Evolutionary conservation across 352 stramenopile genomes (phyloP), one percentile per base, ranked within the genome.

Genomic region (Pythium phragmitis): DNA sequence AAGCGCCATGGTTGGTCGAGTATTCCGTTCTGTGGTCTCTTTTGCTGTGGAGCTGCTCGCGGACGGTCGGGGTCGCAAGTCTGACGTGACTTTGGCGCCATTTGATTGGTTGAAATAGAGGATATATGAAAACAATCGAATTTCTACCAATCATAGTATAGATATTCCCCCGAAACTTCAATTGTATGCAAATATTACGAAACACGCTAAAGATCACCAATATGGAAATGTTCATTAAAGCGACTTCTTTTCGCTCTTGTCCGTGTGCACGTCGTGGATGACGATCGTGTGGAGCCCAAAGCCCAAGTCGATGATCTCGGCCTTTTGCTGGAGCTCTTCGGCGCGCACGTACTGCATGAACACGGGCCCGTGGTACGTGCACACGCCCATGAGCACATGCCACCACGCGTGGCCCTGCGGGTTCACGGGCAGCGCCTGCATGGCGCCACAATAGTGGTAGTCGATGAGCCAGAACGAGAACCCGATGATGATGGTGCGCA

Each of bases 271-370:
- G 26, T 55, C 41, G 67, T 82, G 75, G 49, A 92, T 71, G 21
- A 85, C 65, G 41, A 92, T 88, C 6, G 81, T 89, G 57, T 89
- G 68, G 56, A 92, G 88, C 19, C 81, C 81, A 33, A 89, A 69
- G 43, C 66, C 68, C n/a, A 72, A 77, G 41, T 79, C 59, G 33
- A 72, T 63, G 54, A 92, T 85, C 45, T 76, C 61, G 16, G 74
- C 73, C 53, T 88, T 88, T 43, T 80, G 75, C 70, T 92, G 59
- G 12, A 87, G 78, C 69, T 92, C 75, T 60, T 91, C 81, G 67
- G 87, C 84, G 13, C 85, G 83, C 54, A 92, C 82, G 73, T 90
- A 94, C 64, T 94, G 83, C 85, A 92, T 92, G 51, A 94, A 94
- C 26, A 94, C 78, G 0, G 83, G 82, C 1, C 85, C 85, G 58